Conservation (phyloP, 2,329 filamentous ascomycete species). For the Cladophialophora immunda region DNA sequence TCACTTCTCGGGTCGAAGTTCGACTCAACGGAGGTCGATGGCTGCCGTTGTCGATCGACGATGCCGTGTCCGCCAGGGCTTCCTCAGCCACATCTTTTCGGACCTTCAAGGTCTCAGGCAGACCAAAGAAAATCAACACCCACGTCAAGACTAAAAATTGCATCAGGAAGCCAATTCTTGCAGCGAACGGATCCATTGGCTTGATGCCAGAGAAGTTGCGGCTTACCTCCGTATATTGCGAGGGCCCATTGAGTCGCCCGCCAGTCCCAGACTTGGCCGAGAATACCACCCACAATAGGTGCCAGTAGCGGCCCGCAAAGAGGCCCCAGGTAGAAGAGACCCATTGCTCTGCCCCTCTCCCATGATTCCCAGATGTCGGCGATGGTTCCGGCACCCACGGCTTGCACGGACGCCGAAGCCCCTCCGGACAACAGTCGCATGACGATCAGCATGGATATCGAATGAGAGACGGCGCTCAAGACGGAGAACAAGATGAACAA, state of each 20-base stretch:
- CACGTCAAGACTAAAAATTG: constrained; percentile 45
- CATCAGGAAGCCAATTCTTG: constrained; percentile 21
- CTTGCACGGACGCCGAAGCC: constrained; percentile 80
- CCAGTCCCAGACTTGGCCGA: constrained; percentile 77
- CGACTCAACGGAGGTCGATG: constrained; percentile 53
- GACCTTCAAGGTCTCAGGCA: constrained; percentile 54
- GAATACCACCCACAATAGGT: constrained; percentile 77
- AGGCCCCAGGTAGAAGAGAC: constrained; percentile 82
- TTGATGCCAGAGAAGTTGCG: background rate
- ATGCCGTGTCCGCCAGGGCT: constrained; percentile 39
- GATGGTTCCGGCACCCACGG: constrained; percentile 83
- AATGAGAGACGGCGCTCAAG: constrained; percentile 72
- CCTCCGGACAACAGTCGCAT: constrained; percentile 79
- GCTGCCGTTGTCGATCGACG: constrained; percentile 11
- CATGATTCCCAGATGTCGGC: constrained; percentile 79
- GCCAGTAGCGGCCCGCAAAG: constrained; percentile 77
- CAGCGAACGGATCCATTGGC: background rate
- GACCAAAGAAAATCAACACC: constrained; percentile 51
- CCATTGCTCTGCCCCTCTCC: constrained; percentile 81
- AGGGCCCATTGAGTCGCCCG: constrained; percentile 81
- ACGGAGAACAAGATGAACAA: constrained; percentile 77
- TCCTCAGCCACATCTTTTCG: constrained; percentile 46
- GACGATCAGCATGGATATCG: constrained; percentile 78
- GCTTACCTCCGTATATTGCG: constrained; percentile 68
- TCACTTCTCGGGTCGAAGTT: constrained; percentile 69